These are phyloP conservation scores for Oleoguttula mirabilis DNA, from an alignment of 495 filamentous ascomycete species.

Conservation along the genomic window DNA sequence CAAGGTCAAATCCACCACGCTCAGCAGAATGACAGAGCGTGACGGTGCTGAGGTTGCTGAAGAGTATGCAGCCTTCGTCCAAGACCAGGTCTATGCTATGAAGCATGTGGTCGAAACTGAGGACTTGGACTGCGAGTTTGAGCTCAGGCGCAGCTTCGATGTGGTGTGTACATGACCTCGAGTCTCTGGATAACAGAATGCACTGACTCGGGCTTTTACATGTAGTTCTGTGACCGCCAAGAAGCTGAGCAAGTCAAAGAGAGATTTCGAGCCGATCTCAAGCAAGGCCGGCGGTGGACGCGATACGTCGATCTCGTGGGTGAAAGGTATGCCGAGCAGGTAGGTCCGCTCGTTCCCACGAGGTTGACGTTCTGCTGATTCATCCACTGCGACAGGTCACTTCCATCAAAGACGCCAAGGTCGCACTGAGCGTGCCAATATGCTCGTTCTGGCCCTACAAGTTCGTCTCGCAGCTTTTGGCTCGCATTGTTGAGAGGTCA, in stretches of 20 bases:
- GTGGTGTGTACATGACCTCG: slow-evolving; percentile 25
- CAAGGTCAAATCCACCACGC: slow-evolving; percentile 27
- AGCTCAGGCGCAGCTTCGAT: slow-evolving; percentile 30
- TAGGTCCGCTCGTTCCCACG: no score
- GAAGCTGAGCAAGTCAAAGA: no score
- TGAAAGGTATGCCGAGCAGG: no score
- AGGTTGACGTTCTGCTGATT: no score
- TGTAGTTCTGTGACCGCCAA: no score
- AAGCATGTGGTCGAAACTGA: slow-evolving; percentile 14
- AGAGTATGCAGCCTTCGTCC: not conserved
- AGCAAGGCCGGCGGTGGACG: no score
- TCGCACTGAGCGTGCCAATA: not conserved
- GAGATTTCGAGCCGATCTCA: no score
- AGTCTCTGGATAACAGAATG: not conserved
- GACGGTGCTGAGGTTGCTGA: not conserved
- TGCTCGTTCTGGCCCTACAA: slow-evolving; percentile 16
- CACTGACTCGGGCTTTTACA: no score
- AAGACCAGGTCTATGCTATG: slow-evolving; percentile 1
- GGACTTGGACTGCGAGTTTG: slow-evolving; percentile 27
- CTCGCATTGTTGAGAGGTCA: not conserved
- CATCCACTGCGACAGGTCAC: no score
- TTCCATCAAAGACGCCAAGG: slow-evolving; percentile 2
- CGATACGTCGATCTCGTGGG: no score
- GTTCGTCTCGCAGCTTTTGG: slow-evolving; percentile 8
- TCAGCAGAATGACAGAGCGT: no score